Conservation (phyloP, 345 rosid species). For the Citrus sinensis region DNA sequence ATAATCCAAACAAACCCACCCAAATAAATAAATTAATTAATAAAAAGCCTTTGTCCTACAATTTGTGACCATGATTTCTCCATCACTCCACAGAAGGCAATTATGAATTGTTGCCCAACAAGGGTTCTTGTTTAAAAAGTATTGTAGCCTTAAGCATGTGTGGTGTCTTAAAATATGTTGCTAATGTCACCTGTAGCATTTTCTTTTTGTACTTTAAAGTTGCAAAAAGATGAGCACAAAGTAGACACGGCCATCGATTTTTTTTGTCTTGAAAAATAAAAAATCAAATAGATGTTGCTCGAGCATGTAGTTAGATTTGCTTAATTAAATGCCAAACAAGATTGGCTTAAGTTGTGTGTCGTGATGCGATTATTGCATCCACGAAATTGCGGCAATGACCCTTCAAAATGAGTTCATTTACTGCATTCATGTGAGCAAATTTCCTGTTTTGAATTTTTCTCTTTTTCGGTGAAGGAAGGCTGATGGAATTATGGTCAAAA, state of each 20-base stretch:
- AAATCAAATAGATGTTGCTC: background rate
- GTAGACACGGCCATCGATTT: background rate
- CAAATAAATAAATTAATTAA: background rate
- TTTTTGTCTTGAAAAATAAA: too few species aligned
- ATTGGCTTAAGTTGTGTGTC: too few species aligned
- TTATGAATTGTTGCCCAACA: conserved; percentile 15
- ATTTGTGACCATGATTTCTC: conserved; percentile 10
- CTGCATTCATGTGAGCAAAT: background rate
- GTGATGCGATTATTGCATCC: too few species aligned
- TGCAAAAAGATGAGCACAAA: background rate
- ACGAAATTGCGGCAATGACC: background rate
- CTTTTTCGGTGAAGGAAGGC: background rate
- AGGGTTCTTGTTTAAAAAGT: background rate
- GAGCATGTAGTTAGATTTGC: too few species aligned
- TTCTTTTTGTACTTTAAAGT: background rate
- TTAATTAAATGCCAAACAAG: too few species aligned
- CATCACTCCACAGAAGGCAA: background rate
- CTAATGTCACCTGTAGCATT: too few species aligned
- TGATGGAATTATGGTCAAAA: background rate
- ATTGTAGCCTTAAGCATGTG: conserved; percentile 25
- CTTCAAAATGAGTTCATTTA: background rate
- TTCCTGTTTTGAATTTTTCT: background rate
- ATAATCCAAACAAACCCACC: background rate
- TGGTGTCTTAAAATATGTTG: background rate
- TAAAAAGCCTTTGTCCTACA: background rate